These are phyloP conservation scores for Candida rishiriensis DNA, from an alignment of 805 yeast genomes.

Conservation along the genomic window DNA sequence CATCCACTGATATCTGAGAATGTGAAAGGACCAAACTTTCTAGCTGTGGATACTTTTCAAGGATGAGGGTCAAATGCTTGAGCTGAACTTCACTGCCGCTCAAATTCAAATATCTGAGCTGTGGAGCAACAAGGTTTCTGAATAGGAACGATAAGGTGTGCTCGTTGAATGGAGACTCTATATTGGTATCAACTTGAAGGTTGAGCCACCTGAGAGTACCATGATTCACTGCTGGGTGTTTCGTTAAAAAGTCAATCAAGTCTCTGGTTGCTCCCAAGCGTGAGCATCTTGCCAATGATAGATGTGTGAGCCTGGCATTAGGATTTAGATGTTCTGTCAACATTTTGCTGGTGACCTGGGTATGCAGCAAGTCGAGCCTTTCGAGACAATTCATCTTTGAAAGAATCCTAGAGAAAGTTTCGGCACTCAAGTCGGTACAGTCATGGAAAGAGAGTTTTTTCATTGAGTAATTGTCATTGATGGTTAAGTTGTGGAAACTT, in stretches of 20 bases:
- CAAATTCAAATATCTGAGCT: conserved; percentile 43
- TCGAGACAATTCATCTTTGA: conserved; percentile 53
- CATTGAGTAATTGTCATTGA: conserved; percentile 25
- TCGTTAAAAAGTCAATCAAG: conserved; percentile 59
- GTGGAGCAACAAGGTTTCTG: conserved; percentile 39
- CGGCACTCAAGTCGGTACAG: conserved; percentile 69
- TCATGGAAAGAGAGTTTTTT: conserved; percentile 75
- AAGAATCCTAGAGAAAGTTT: conserved; percentile 51
- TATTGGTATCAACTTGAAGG: conserved; percentile 49
- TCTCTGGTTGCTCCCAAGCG: conserved; percentile 66
- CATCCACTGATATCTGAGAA: conserved; percentile 33
- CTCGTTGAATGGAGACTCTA: conserved; percentile 45
- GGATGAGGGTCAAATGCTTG: conserved; percentile 35
- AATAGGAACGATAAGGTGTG: conserved; percentile 41
- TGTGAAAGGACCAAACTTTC: conserved; percentile 41
- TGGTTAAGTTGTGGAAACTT: conserved; percentile 46
- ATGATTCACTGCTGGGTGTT: conserved; percentile 57
- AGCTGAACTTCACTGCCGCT: conserved; percentile 47
- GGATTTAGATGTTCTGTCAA: conserved; percentile 49
- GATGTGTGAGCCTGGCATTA: conserved; percentile 62
- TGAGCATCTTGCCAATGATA: conserved; percentile 63
- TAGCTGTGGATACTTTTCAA: conserved; percentile 35
- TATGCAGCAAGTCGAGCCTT: conserved; percentile 76
- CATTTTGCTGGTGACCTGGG: conserved; percentile 65
- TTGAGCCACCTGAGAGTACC: conserved; percentile 47